phyloP scores from a whole-genome alignment of 768 basidiomycete species.

The Fibroporia radiculosa region DNA sequence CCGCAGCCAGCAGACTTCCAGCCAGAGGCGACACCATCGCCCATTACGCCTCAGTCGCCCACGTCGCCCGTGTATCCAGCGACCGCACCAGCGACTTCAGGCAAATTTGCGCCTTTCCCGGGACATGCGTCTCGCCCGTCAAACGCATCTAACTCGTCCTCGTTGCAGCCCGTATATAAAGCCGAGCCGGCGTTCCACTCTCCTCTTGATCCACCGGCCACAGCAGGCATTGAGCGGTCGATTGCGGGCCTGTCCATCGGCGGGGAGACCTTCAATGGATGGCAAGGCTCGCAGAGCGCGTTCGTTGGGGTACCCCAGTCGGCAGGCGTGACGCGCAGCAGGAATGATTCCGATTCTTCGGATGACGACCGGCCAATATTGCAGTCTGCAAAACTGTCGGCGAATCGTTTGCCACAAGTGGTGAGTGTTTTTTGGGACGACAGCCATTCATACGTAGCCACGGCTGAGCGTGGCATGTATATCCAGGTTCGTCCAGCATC shows the following conservation, averaged over 20 bases:
- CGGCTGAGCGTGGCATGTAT: not conserved
- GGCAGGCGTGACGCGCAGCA: not conserved
- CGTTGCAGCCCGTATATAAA: conserved; percentile 10
- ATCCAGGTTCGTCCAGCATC: conserved; percentile 1
- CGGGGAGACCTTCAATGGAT: conserved; percentile 39
- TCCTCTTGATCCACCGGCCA: conserved; percentile 23
- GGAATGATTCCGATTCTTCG: conserved; percentile 25
- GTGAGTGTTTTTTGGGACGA: not conserved
- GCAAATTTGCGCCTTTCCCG: conserved; percentile 16
- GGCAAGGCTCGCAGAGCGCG: conserved; percentile 34
- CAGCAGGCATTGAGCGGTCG: conserved; percentile 22
- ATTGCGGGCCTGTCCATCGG: conserved; percentile 40
- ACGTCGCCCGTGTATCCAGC: conserved; percentile 21
- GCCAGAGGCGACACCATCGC: conserved; percentile 9
- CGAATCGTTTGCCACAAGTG: conserved; percentile 2
- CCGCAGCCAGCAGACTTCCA: conserved; percentile 3
- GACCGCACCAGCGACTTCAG: conserved; percentile 27
- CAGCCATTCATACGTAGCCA: not conserved
- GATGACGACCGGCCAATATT: conserved; percentile 25
- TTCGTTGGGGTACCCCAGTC: conserved; percentile 24
- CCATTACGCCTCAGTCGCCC: conserved; percentile 6
- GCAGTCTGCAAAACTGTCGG: conserved; percentile 16
- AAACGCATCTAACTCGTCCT: conserved; percentile 9
- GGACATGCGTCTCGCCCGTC: conserved; percentile 14
- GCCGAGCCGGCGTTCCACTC: conserved; percentile 14